phyloP scores from a whole-genome alignment of 1,139 yeast genomes.

The Pichia sp. region DNA sequence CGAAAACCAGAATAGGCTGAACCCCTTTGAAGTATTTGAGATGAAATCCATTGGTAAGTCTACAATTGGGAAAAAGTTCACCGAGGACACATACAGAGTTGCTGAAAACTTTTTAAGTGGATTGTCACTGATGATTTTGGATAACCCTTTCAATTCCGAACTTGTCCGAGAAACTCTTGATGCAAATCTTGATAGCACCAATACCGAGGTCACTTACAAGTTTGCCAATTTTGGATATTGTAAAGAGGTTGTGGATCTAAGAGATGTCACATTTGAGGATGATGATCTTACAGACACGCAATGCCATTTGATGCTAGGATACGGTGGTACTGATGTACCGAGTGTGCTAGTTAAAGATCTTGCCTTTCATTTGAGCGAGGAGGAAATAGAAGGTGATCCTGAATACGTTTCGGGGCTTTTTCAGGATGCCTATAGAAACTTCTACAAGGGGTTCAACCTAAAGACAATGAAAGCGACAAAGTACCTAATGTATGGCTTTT shows the following conservation, averaged over 20 bases:
- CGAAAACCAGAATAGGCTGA: background rate
- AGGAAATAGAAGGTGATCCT: constrained; percentile 34
- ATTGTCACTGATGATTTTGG: constrained; percentile 4
- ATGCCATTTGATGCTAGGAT: constrained; percentile 6
- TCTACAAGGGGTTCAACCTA: constrained; percentile 6
- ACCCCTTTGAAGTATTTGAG: background rate
- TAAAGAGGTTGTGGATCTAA: constrained; percentile 25
- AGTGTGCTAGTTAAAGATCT: constrained; percentile 43
- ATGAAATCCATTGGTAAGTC: constrained; percentile 1
- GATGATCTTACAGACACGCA: constrained; percentile 2
- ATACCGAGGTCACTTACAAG: constrained; percentile 24
- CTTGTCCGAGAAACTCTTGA: constrained; percentile 27
- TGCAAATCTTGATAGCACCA: constrained; percentile 3
- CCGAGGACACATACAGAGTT: background rate
- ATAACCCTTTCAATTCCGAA: constrained; percentile 12
- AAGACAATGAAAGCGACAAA: background rate
- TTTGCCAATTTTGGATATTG: constrained; percentile 47
- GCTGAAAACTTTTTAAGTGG: constrained; percentile 4
- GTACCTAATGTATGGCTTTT: constrained; percentile 1
- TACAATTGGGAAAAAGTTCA: background rate
- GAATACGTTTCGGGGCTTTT: constrained; percentile 36
- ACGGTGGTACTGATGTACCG: constrained; percentile 40
- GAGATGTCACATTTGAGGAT: background rate
- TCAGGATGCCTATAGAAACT: constrained; percentile 6
- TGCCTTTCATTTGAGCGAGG: constrained; percentile 39